A percentile compares a stretch with the other conserved stretches of the same genome.
phyloP scores from a whole-genome alignment of 1,139 yeast genomes.

The Candida albicans region DNA sequence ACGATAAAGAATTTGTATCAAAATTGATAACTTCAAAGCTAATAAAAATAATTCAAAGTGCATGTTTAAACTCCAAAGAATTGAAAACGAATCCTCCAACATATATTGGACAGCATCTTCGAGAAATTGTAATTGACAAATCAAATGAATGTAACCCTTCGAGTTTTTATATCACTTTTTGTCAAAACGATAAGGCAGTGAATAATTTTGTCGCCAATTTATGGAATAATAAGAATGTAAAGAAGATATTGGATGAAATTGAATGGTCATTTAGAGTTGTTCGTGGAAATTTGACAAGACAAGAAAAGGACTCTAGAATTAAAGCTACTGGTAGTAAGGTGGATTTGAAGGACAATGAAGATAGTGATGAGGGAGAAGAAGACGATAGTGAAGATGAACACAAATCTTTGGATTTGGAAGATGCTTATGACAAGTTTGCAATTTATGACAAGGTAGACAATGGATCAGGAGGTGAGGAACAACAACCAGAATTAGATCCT shows the following conservation, averaged over 20 bases:
- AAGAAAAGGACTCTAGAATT: constrained; percentile 36
- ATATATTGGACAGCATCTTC: constrained; percentile 29
- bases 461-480: constrained; percentile 48
- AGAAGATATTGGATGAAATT: constrained; percentile 45
- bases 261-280: constrained; percentile 62
- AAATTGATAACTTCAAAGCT: constrained; percentile 35
- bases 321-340: constrained; percentile 25
- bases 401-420: constrained; percentile 20
- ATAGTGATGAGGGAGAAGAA: constrained; percentile 19
- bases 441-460: constrained; percentile 55
- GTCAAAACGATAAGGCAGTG: constrained; percentile 41
- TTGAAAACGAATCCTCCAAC: constrained; percentile 31
- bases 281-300: constrained; percentile 55
- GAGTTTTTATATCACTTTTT: constrained; percentile 46
- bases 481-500: constrained; percentile 33
- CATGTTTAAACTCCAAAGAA: constrained; percentile 27
- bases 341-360: constrained; percentile 18
- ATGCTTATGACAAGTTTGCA: constrained; percentile 32
- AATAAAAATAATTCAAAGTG: constrained; percentile 27
- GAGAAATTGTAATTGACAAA: constrained; percentile 28
- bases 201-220: constrained; percentile 54
- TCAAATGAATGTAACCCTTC: constrained; percentile 41
- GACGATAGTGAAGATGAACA: constrained; percentile 22
- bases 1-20: constrained; percentile 20
- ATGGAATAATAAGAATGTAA: constrained; percentile 58